Base-by-base conservation (phyloP, 73 alveolate genomes). In the Tetrahymena thermophila region DNA sequence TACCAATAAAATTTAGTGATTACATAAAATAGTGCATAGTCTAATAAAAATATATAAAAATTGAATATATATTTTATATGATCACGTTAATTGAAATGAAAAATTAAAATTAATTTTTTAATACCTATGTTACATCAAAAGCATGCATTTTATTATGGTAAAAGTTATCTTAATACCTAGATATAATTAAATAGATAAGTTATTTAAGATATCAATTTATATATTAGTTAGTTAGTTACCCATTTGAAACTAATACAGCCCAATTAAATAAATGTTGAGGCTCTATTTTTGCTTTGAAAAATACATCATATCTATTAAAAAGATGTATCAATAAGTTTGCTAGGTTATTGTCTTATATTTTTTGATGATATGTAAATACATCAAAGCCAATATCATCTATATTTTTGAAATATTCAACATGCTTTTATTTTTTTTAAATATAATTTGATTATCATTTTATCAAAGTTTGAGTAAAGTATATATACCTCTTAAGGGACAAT, bases 61-160 rank as follows among this genome's bases (percentile, higher is more conserved):
- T n/a, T n/a, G n/a, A 40, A 7, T 40, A 15, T 15, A 7, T 56
- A 13, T 56, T 56, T 56, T 56, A 6, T 16, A 55, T 4, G 4
- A 55, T 55, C 2, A 19, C 84, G 23, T 7, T 1, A 21, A 58
- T 31, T 58, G 4, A n/a, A 71, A n/a, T n/a, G 4, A 5, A n/a
- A 71, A 50, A 5, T 16, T 2, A 8, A n/a, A 28, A 57, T 21
- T 5, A n/a, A 71, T 1, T 71, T 71, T 71, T 3, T 28, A 13
- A 19, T 71, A 71, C 89, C 31, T 98, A 98, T 37, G 98, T 96
- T 9, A 98, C 98, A 97, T 97, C 99, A 50, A 97, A 93, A 19
- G 99, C 99, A 97, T 97, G 98, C 34, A 95, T 93, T n/a, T 83
- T 55, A 44, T 96, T 97, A 58, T 97, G 99, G 50, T 97, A 97